Percentiles rank a stretch among this genome's conserved stretches.
phyloP scores from a whole-genome alignment of 768 basidiomycete genomes.

The Trametes sanguinea region DNA sequence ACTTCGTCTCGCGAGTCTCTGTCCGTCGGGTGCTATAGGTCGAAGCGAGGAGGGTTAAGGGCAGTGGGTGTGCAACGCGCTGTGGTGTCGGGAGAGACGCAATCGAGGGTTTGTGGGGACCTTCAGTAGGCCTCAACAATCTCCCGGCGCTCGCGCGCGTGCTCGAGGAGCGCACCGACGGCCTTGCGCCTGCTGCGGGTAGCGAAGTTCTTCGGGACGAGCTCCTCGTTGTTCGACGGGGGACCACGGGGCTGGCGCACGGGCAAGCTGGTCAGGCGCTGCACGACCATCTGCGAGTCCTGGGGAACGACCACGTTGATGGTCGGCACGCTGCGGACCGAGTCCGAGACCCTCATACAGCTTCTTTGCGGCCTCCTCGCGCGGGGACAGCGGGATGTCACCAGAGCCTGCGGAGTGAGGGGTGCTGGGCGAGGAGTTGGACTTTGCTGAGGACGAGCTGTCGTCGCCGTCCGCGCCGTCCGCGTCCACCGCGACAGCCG shows the following conservation, averaged over 20 bases:
- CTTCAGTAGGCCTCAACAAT: constrained; percentile 64
- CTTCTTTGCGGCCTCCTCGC: constrained; percentile 86
- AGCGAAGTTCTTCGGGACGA: constrained; percentile 88
- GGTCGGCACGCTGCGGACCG: constrained; percentile 61
- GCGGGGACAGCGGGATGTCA: constrained; percentile 64
- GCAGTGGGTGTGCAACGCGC: constrained; percentile 1
- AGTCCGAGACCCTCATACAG: constrained; percentile 88
- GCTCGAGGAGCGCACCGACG: constrained; percentile 80
- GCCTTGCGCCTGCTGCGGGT: constrained; percentile 83
- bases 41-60: constrained; percentile 5
- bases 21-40: constrained; percentile 9
- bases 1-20: constrained; percentile 13
- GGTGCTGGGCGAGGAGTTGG: constrained; percentile 70
- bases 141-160: constrained; percentile 78
- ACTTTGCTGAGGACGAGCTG: constrained; percentile 49
- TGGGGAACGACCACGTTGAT: constrained; percentile 41
- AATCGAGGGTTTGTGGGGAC: neutral
- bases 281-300: constrained; percentile 39
- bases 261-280: constrained; percentile 65
- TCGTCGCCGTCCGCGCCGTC: constrained; percentile 51
- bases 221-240: constrained; percentile 82
- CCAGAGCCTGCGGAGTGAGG: constrained; percentile 68
- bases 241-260: constrained; percentile 87
- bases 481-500: constrained; percentile 52
- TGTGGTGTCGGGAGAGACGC: neutral